These are phyloP conservation scores for Euclidium syriacum DNA, from an alignment of 345 rosid species.

Conservation along the genomic window DNA sequence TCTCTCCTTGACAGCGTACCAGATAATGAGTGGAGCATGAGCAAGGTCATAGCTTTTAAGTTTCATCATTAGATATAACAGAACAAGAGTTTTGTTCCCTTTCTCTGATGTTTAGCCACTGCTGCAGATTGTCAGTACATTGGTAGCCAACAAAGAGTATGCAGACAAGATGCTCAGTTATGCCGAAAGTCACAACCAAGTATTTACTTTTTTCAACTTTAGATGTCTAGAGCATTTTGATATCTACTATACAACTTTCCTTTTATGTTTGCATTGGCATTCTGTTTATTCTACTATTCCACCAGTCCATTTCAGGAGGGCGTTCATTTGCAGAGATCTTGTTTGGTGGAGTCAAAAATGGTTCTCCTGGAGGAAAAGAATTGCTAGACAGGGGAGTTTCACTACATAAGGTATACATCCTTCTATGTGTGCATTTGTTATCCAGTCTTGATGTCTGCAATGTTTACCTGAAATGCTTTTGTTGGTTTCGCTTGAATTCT, in stretches of 20 bases:
- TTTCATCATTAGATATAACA: constrained; percentile 17
- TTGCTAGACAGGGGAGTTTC: constrained; percentile 60
- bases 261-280: background rate
- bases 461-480: background rate
- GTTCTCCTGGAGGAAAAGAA: constrained; percentile 45
- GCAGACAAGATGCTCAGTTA: constrained; percentile 79
- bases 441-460: background rate
- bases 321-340: constrained; percentile 84
- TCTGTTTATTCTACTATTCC: constrained; percentile 20
- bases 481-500: constrained; percentile 3
- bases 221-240: constrained; percentile 10
- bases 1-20: constrained; percentile 67
- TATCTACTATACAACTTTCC: constrained; percentile 7
- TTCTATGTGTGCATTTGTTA: background rate
- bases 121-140: constrained; percentile 71
- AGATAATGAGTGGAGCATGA: constrained; percentile 89
- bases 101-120: constrained; percentile 22
- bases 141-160: constrained; percentile 59
- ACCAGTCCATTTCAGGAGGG: constrained; percentile 91
- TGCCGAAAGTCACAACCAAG: constrained; percentile 88
- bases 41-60: constrained; percentile 52
- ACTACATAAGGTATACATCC: constrained; percentile 52
- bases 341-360: constrained; percentile 51
- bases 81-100: constrained; percentile 7
- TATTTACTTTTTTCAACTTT: constrained; percentile 29